These are phyloP conservation scores for Fusarium cicatricum DNA, from an alignment of 2,329 filamentous ascomycete species.

Conservation along the genomic window DNA sequence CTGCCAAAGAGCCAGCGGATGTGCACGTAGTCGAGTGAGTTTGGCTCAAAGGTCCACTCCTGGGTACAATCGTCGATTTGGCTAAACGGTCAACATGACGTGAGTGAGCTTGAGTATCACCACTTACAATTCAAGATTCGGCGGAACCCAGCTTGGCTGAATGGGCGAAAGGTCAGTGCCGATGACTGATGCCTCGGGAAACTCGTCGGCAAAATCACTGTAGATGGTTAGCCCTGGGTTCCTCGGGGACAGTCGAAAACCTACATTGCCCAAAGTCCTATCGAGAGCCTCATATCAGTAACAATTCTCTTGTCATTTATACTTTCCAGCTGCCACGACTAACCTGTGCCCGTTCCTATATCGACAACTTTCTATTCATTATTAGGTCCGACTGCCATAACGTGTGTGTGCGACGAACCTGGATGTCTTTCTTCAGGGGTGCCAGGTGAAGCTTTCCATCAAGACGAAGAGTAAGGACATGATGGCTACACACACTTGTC, in stretches of 20 bases:
- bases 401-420: not conserved
- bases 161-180: not conserved
- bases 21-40: conserved; percentile 1
- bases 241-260: not conserved
- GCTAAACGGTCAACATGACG: not conserved
- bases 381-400: not conserved
- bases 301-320: not conserved
- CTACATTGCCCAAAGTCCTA: conserved; percentile 13
- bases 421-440: not conserved
- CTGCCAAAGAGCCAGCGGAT: conserved; percentile 5
- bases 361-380: not conserved
- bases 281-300: not conserved
- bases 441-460: conserved; percentile 11
- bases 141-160: not conserved
- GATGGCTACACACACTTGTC: not conserved
- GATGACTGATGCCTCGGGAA: not conserved
- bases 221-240: too few relatives aligned
- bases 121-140: conserved; percentile 6
- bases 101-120: too few relatives aligned
- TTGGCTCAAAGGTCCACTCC: conserved; percentile 4
- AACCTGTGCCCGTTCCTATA: not conserved
- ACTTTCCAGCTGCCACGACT: not conserved
- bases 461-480: conserved; percentile 1
- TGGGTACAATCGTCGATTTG: conserved; percentile 13
- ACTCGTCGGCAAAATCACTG: not conserved